Evolutionary conservation across 23 red algal genomes (phyloP).

Genomic region (Pyropia haitanensis): DNA sequence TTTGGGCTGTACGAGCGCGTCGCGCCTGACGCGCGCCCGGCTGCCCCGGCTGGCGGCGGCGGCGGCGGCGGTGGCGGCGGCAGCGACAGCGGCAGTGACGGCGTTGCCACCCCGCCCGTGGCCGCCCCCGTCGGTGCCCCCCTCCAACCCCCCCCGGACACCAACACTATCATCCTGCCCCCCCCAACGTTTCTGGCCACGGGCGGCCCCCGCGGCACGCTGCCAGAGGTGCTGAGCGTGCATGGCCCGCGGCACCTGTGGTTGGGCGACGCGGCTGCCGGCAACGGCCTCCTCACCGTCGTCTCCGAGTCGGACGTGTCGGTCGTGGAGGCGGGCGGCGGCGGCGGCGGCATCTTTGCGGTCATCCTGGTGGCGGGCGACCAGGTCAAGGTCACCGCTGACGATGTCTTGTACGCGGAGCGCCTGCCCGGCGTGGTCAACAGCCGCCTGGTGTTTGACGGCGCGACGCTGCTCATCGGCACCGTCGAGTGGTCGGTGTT

Average conservation of each 20-base stretch:
- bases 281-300: neutral
- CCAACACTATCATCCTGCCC: too few relatives aligned
- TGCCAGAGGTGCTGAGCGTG: slow-evolving; percentile 15
- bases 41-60: too few relatives aligned
- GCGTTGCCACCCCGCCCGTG: too few relatives aligned
- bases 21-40: too few relatives aligned
- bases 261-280: slow-evolving; percentile 12
- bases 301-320: too few relatives aligned
- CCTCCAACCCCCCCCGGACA: too few relatives aligned
- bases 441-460: slow-evolving; percentile 17
- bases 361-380: slow-evolving; percentile 20
- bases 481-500: slow-evolving; percentile 41
- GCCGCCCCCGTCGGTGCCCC: too few relatives aligned
- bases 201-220: too few relatives aligned
- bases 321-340: neutral
- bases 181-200: too few relatives aligned
- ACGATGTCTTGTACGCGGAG: slow-evolving; percentile 45
- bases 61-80: too few relatives aligned
- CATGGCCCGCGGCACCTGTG: slow-evolving; percentile 41
- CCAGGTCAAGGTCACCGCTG: slow-evolving; percentile 51
- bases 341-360: slow-evolving; percentile 46
- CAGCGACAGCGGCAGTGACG: too few relatives aligned
- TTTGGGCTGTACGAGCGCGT: too few relatives aligned
- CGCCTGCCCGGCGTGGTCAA: slow-evolving; percentile 36
- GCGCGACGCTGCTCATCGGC: slow-evolving; percentile 16